Evolutionary conservation across 2,329 filamentous ascomycete species (phyloP).

Genomic region (Reticulascus tulasneorum): DNA sequence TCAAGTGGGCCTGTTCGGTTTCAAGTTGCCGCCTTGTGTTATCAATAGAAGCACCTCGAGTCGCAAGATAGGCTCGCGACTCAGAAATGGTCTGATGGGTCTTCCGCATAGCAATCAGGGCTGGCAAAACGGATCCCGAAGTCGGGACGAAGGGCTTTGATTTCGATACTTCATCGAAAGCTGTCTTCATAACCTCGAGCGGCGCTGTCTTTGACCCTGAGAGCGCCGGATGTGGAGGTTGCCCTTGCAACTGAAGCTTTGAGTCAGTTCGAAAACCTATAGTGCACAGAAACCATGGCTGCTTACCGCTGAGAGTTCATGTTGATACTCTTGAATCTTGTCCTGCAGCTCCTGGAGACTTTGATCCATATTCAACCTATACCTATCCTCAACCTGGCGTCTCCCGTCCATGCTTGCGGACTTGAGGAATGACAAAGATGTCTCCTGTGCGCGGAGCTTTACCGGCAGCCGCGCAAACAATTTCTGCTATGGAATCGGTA

Average conservation of each 20-base stretch:
- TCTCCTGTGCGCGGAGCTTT: no score
- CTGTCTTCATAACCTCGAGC: slow-evolving; percentile 53
- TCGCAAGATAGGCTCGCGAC: slow-evolving; percentile 54
- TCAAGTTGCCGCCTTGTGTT: slow-evolving; percentile 44
- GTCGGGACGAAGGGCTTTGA: slow-evolving; percentile 63
- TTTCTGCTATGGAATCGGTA: no score
- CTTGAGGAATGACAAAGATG: no score
- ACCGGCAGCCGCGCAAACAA: no score
- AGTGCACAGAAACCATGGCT: background rate
- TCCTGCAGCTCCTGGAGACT: slow-evolving; percentile 65
- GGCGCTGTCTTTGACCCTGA: slow-evolving; percentile 17
- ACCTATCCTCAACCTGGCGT: slow-evolving; percentile 26
- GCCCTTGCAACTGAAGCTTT: slow-evolving; percentile 16
- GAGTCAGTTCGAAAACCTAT: background rate
- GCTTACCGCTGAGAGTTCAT: slow-evolving; percentile 30
- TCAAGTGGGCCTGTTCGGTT: slow-evolving; percentile 44
- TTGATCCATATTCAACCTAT: slow-evolving; percentile 56
- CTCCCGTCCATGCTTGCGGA: no score
- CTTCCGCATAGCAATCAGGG: slow-evolving; percentile 66
- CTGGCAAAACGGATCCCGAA: slow-evolving; percentile 64
- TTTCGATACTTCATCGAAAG: slow-evolving; percentile 60
- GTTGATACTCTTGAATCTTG: slow-evolving; percentile 51
- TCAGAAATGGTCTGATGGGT: slow-evolving; percentile 62
- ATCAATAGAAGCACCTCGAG: slow-evolving; percentile 38
- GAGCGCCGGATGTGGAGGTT: slow-evolving; percentile 4